Conservation (phyloP, 257 asterid genomes). For the Rubia yunnanensis region DNA sequence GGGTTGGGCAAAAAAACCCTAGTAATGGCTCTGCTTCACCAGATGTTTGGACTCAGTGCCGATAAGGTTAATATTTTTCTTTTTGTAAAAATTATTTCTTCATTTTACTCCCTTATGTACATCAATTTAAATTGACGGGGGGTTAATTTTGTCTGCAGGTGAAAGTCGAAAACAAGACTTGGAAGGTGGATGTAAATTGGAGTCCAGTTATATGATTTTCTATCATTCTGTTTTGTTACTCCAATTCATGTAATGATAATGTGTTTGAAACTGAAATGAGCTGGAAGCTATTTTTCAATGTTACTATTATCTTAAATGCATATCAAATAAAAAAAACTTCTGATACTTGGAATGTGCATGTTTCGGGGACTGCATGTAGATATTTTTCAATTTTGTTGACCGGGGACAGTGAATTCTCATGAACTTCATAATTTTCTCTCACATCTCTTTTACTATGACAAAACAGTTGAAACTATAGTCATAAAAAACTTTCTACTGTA, state of each 20-base stretch:
- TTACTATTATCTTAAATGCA: neutral
- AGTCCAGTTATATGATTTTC: conserved; percentile 7
- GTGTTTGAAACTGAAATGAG: neutral
- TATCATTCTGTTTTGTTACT: neutral
- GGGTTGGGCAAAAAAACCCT: conserved; percentile 98
- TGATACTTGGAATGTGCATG: neutral
- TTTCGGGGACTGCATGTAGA: neutral
- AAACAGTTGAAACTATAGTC: neutral
- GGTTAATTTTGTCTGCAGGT: conserved; percentile 46
- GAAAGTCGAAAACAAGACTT: conserved; percentile 80
- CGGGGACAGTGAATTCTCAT: neutral
- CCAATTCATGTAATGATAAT: neutral
- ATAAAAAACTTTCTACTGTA: neutral
- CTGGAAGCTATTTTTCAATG: neutral
- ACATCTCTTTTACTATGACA: neutral
- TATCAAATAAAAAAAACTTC: too few relatives aligned
- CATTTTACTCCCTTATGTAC: neutral
- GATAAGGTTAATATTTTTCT: conserved; percentile 56
- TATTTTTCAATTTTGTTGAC: neutral
- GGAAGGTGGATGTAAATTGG: conserved; percentile 98
- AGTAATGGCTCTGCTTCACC: conserved; percentile 89
- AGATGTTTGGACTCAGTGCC: conserved; percentile 83
- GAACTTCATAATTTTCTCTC: neutral
- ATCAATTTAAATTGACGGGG: conserved; percentile 12
- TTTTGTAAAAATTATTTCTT: neutral